Evolutionary conservation across 2,329 filamentous ascomycete species (phyloP), one percentile per base, ranked within the genome.

Genomic region (Colletotrichum godetiae): DNA sequence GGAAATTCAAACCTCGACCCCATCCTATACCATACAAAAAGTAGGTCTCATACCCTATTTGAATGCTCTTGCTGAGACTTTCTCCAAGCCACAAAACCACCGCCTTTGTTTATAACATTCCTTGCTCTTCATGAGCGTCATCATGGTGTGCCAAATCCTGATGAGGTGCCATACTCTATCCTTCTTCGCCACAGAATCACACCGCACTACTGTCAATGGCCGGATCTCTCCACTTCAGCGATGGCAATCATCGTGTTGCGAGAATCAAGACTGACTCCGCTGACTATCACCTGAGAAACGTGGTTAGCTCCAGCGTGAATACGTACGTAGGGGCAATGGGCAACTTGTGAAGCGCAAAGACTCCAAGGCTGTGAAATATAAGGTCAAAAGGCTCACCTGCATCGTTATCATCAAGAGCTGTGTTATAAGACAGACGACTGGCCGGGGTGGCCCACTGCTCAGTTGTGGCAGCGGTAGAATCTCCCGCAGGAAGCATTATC

Each of bases 11-110:
- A 13, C 46, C 12, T 56, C 53, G 19, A 15, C 58, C 64, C 68
- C 57, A 62, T 13, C 19, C 52, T 70, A 73, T 61, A 70, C 70
- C 46, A 59, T 73, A 73, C 70, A 73, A 69, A 63, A 73, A 73
- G 33, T 5, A 33, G 60, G 70, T 70, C n/a, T 35, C 55, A 64
- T 68, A 59, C 27, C 24, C 46, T 49, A 19, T 37, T 7, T 33
- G 42, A 64, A n/a, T 58, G 33, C 56, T 55, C 33, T 60, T 52
- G 56, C 53, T 55, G 37, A 73, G 60, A 52, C 60, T 35, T 53
- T 67, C 69, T 64, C 67, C 67, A 73, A 73, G 56, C 60, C 66
- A 37, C 60, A 70, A 70, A 52, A 65, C 59, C 60, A 65, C 42
- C 10, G 27, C 33, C 12, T 56, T 27, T 65, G 60, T 31, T 65